A percentile compares a stretch with the other conserved stretches of the same genome.
Evolutionary conservation across 345 rosid species (phyloP).

Genomic region (Populus ilicifolia): DNA sequence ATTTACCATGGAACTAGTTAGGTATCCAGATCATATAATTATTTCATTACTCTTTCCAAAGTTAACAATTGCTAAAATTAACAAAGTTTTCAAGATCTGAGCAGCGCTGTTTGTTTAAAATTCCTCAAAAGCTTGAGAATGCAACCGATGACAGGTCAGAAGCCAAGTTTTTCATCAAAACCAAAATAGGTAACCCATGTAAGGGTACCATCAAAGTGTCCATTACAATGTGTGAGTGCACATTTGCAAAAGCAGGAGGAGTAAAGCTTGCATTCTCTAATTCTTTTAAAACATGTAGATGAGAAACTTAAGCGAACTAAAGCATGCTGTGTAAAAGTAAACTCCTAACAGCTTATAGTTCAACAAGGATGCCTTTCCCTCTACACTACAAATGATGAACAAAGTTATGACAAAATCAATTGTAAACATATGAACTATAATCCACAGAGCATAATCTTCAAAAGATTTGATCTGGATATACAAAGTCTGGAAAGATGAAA

Average conservation of each 20-base stretch:
- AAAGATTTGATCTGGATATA: neutral
- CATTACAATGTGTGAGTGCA: neutral
- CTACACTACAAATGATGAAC: neutral
- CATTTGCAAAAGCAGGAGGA: neutral
- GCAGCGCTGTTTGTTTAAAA: neutral
- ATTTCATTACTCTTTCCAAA: neutral
- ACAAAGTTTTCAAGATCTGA: neutral
- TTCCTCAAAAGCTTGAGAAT: neutral
- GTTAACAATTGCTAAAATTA: neutral
- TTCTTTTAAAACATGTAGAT: neutral
- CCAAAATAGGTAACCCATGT: neutral
- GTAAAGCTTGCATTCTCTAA: neutral
- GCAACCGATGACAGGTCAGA: neutral
- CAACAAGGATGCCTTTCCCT: neutral
- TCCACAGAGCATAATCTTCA: too few relatives aligned
- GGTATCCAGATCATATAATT: neutral
- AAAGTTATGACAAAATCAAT: neutral
- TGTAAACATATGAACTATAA: neutral
- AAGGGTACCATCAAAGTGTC: neutral
- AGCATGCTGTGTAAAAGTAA: neutral
- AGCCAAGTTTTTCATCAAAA: neutral
- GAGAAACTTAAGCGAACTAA: neutral
- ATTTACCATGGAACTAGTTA: neutral
- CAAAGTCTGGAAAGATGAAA: neutral
- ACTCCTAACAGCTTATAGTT: neutral